Base-by-base conservation (phyloP, 352 stramenopile genomes). In the Globisporangium canariense region DNA sequence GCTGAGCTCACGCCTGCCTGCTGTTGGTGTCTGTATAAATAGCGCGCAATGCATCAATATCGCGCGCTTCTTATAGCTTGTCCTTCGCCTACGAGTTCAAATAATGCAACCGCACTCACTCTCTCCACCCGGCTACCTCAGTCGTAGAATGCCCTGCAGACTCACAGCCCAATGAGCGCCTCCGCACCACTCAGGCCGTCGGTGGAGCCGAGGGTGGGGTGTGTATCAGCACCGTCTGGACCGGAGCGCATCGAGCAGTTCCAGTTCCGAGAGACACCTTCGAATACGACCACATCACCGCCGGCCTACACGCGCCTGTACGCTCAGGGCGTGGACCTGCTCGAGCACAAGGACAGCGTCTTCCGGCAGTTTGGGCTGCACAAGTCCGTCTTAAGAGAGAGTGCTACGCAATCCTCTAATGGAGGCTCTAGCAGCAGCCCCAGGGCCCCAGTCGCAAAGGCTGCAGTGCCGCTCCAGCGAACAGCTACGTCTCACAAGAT, bases 281-380 rank as follows among this genome's bases (percentile, higher is more conserved):
- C 50, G 4, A 49, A 3, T 4, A 4, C 20, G 0, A 28, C 9
- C 2, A 38, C 45, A 25, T 46, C 72, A 14, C 16, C 67, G 11
- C 70, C 68, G 1, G 73, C 76, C 20, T 85, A 78, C 62, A 69
- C 78, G 25, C 72, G 83, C 11, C 64, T 92, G 43, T 92, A 90
- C 58, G 69, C 76, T 0, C 79, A 90, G 52, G 83, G 71, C 18
- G 74, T 78, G 50, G 74, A 81, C 46, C 58, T 81, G n/a, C 68
- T 77, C 30, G 68, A 79, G 32, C 76, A 90, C 68, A 89, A 88
- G 59, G 69, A 88, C 57, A 69, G 74, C 6, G 69, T 92, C 2
- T 88, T 79, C 46, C 73, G 73, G 46, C 73, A 85, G 43, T 92
- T 89, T 59, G 80, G 83, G 1, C 65, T 88, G 2, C 58, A 71